A percentile compares a stretch with the other conserved stretches of the same genome.
Conservation (phyloP, 176 grass and related monocot genomes). For the Ananas comosus region DNA sequence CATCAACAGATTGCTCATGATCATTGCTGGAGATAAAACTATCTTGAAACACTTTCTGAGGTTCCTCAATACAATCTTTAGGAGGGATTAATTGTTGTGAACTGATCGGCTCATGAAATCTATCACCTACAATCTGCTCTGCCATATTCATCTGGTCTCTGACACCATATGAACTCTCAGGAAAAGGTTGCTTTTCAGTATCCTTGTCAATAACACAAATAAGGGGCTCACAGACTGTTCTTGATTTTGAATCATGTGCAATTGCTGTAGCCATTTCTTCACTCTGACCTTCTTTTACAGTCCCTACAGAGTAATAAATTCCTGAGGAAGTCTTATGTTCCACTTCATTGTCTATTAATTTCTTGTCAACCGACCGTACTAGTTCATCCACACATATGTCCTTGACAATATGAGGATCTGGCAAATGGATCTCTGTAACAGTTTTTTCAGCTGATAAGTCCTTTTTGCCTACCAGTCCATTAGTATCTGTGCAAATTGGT, state of each 20-base stretch:
- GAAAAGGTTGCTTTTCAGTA: conserved; percentile 2
- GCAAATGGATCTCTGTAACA: neutral
- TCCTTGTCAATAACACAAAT: neutral
- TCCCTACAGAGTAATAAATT: neutral
- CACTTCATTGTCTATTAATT: conserved; percentile 2
- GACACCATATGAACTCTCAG: neutral
- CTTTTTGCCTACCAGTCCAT: neutral
- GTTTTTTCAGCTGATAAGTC: neutral
- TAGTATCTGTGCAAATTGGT: neutral
- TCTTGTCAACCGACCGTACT: neutral
- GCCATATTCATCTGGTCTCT: neutral
- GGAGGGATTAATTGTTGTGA: neutral
- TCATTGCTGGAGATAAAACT: neutral
- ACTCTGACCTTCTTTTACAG: neutral
- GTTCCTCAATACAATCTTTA: neutral
- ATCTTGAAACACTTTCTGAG: neutral
- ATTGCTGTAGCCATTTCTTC: neutral
- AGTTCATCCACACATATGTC: conserved; percentile 19
- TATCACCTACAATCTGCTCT: conserved; percentile 2
- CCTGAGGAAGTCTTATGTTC: neutral
- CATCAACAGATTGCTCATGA: conserved; percentile 3
- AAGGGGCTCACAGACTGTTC: neutral
- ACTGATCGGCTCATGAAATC: neutral
- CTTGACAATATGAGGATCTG: conserved; percentile 1
- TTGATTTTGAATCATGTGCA: neutral